Conservation (phyloP, 805 yeast species). For the Wickerhamiella nectarea region DNA sequence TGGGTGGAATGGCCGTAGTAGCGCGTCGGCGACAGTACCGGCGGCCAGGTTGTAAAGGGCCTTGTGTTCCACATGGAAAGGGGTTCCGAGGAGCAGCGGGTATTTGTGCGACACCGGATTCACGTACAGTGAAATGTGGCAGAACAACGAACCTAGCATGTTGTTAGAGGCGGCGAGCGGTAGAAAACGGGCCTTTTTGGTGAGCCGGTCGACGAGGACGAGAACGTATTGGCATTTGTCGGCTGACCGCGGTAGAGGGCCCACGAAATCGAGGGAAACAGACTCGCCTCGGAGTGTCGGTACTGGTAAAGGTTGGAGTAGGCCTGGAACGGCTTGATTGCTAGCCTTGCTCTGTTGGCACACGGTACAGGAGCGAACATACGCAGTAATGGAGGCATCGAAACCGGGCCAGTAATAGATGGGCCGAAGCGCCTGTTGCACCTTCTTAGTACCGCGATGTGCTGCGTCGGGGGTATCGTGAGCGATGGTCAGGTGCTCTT, state of each 20-base stretch:
- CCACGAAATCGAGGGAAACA: neutral
- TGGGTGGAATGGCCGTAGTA: no score
- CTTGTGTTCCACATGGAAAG: no score
- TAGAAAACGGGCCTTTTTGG: conserved; percentile 1
- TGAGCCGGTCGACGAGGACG: conserved; percentile 2
- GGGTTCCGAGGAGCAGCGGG: no score
- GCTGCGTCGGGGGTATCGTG: neutral
- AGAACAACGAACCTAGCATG: no score
- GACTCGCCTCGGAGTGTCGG: neutral
- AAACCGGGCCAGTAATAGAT: conserved; percentile 1
- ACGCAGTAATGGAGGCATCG: neutral
- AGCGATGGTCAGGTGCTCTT: neutral
- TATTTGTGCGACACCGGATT: no score
- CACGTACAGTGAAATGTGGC: no score
- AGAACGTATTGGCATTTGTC: neutral
- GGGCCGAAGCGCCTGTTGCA: neutral
- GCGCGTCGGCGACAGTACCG: no score
- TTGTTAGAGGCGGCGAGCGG: neutral
- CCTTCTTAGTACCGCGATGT: neutral
- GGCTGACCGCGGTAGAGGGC: neutral
- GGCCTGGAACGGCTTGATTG: neutral
- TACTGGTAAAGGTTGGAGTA: neutral
- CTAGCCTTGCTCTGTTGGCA: neutral
- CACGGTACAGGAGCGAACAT: neutral
- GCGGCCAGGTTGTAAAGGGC: no score